Percentiles rank a stretch among this genome's conserved stretches.
phyloP scores from a whole-genome alignment of 495 filamentous ascomycete genomes.

The Daldinia decipiens region DNA sequence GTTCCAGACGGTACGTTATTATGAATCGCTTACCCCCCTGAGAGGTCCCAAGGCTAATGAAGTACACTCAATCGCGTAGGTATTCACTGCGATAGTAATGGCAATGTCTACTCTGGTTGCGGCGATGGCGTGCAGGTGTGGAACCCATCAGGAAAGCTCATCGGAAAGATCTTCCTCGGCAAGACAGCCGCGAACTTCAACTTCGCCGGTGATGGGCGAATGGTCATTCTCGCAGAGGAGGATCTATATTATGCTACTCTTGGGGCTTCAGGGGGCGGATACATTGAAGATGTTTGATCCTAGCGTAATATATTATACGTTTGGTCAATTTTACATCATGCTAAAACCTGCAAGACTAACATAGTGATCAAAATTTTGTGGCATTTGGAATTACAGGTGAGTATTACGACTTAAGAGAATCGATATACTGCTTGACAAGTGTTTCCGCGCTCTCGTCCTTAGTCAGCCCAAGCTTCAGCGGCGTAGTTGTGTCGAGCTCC shows the following conservation, averaged over 20 bases:
- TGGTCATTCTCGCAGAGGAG: conserved; percentile 62
- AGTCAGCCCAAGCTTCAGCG: conserved; percentile 68
- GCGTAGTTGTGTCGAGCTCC: conserved; percentile 69
- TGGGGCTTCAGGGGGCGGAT: conserved; percentile 53
- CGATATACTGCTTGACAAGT: conserved; percentile 62
- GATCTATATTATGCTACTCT: conserved; percentile 62
- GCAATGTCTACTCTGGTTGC: conserved; percentile 69
- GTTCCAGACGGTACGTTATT: conserved; percentile 62
- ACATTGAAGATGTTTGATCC: conserved; percentile 12
- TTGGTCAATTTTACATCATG: background rate
- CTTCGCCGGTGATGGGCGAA: conserved; percentile 63
- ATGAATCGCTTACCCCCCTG: background rate
- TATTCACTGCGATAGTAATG: conserved; percentile 67
- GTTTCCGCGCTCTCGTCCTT: conserved; percentile 67
- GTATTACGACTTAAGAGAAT: conserved; percentile 48
- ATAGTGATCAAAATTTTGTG: background rate
- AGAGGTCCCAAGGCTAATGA: background rate
- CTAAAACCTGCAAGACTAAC: background rate
- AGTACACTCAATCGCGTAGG: conserved; percentile 27
- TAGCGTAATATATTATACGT: background rate
- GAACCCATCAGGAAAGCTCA: conserved; percentile 64
- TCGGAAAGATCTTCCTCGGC: conserved; percentile 67
- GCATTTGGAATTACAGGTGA: background rate
- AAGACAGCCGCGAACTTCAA: conserved; percentile 63
- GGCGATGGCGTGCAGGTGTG: conserved; percentile 72